phyloP scores from a whole-genome alignment of 805 yeast genomes.

The Blastobotrys terrestris region DNA sequence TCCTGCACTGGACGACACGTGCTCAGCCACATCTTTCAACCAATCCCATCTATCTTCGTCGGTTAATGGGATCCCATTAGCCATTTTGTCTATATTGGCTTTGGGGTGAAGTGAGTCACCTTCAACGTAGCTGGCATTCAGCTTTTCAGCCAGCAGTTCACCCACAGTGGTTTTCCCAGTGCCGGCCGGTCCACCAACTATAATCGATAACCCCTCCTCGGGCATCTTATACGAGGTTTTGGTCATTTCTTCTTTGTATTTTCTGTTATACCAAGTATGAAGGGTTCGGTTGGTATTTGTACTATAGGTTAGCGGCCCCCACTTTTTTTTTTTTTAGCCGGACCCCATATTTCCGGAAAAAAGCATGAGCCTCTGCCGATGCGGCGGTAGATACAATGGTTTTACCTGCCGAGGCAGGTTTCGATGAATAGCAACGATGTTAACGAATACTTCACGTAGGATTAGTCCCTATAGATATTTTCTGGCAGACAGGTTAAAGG shows the following conservation, averaged over 20 bases:
- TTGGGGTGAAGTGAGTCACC: constrained; percentile 79
- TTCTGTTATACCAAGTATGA: background rate
- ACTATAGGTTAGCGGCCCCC: background rate
- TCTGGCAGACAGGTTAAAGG: too few relatives aligned
- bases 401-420: too few relatives aligned
- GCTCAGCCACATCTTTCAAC: constrained; percentile 49
- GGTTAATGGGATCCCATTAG: constrained; percentile 66
- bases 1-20: constrained; percentile 30
- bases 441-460: too few relatives aligned
- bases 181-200: constrained; percentile 95
- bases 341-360: background rate
- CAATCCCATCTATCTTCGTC: constrained; percentile 94
- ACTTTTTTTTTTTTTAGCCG: too few relatives aligned
- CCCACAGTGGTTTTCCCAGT: constrained; percentile 89
- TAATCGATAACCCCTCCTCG: constrained; percentile 21
- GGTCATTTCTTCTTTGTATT: background rate
- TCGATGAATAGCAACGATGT: too few relatives aligned
- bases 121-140: constrained; percentile 60
- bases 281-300: background rate
- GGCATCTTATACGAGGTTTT: background rate
- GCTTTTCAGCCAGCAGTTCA: constrained; percentile 38
- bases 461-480: too few relatives aligned
- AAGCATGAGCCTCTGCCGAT: background rate
- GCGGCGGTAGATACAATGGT: too few relatives aligned
- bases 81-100: constrained; percentile 76